Conservation (phyloP, 176 grass and related monocot genomes). For the Oryza brachyantha region DNA sequence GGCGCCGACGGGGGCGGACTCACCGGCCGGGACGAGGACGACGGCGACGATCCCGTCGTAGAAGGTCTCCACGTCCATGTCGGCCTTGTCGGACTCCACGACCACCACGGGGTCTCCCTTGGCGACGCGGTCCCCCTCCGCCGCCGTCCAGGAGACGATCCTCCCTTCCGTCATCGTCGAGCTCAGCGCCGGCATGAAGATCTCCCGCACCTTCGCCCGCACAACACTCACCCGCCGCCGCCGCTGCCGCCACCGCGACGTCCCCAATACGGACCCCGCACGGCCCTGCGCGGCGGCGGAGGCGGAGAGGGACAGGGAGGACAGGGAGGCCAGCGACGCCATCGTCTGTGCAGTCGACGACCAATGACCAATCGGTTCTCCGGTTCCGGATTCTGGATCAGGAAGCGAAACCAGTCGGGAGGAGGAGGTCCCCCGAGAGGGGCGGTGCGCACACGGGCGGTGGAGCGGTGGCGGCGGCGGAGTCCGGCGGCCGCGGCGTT, state of each 20-base stretch:
- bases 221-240: conserved; percentile 36
- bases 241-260: conserved; percentile 26
- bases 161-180: conserved; percentile 87
- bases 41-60: conserved; percentile 82
- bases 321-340: conserved; percentile 26
- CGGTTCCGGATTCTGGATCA: neutral
- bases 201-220: conserved; percentile 82
- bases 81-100: conserved; percentile 91
- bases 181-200: conserved; percentile 92
- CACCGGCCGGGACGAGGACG: conserved; percentile 67
- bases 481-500: conserved; percentile 28
- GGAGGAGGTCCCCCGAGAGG: neutral
- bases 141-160: conserved; percentile 77
- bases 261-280: neutral
- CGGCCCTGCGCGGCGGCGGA: conserved; percentile 13
- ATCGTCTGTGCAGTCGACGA: conserved; percentile 15
- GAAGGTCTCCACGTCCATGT: conserved; percentile 98
- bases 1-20: conserved; percentile 65
- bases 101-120: conserved; percentile 93
- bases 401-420: too few species aligned
- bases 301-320: conserved; percentile 13
- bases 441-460: neutral
- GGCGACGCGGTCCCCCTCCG: conserved; percentile 81
- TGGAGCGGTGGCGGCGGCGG: neutral
- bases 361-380: neutral